Conservation (phyloP, 2,329 filamentous ascomycete species). For the Fonsecaea erecta region DNA sequence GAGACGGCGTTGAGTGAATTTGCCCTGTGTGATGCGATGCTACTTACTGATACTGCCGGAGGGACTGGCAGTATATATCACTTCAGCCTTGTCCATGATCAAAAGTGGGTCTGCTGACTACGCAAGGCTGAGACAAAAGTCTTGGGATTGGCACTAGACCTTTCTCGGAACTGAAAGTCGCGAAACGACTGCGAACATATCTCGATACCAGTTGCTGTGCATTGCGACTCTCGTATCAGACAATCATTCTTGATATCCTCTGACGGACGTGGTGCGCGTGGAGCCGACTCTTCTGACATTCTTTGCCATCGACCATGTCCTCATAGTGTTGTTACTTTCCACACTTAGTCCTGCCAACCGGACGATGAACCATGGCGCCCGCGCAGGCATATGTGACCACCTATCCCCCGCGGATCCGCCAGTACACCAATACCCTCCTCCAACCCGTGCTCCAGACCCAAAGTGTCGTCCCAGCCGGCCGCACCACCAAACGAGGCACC, state of each 20-base stretch:
- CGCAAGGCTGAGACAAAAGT: background rate
- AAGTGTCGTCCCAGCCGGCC: slow-evolving; percentile 67
- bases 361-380: slow-evolving; percentile 50
- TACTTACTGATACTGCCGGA: background rate
- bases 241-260: background rate
- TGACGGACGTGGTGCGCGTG: background rate
- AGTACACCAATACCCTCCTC: slow-evolving; percentile 89
- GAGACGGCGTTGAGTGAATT: background rate
- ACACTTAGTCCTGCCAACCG: background rate
- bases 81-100: background rate
- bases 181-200: slow-evolving; percentile 5
- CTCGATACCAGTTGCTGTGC: background rate
- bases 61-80: background rate
- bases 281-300: background rate
- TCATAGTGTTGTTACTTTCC: slow-evolving; percentile 15
- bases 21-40: background rate
- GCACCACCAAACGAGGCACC: slow-evolving; percentile 96
- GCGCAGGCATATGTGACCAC: slow-evolving; percentile 89
- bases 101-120: background rate
- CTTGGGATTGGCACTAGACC: slow-evolving; percentile 1
- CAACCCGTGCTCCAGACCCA: slow-evolving; percentile 78
- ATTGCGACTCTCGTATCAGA: background rate
- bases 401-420: slow-evolving; percentile 87
- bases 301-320: slow-evolving; percentile 18
- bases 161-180: background rate